A percentile compares a stretch with the other conserved stretches of the same genome.
Conservation (phyloP, 2,329 filamentous ascomycete genomes). For the Aspergillus fischeri region DNA sequence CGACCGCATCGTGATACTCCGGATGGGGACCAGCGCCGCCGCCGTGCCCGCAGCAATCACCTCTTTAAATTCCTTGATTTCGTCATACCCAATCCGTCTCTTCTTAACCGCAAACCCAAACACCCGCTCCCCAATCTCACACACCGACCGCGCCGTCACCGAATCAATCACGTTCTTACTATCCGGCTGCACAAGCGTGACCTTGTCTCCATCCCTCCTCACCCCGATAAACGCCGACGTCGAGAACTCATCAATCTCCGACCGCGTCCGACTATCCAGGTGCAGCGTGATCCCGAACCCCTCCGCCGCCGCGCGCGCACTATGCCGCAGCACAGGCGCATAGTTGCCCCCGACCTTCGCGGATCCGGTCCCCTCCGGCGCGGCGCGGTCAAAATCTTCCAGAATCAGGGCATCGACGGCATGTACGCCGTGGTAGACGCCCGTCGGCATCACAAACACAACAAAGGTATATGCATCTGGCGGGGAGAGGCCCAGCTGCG, state of each 20-base stretch:
- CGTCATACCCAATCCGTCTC: conserved; percentile 59
- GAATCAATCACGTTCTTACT: conserved; percentile 83
- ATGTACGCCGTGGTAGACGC: conserved; percentile 86
- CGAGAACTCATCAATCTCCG: conserved; percentile 91
- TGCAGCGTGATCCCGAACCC: conserved; percentile 95
- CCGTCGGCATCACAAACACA: conserved; percentile 86
- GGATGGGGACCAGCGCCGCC: conserved; percentile 85
- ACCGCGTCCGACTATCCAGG: conserved; percentile 77
- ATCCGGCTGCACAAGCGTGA: conserved; percentile 81
- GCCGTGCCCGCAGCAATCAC: conserved; percentile 91
- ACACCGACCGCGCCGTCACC: conserved; percentile 76
- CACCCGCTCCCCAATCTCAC: conserved; percentile 63
- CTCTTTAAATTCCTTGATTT: conserved; percentile 64
- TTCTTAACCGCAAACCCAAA: conserved; percentile 84
- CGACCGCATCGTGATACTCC: conserved; percentile 73
- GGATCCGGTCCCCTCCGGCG: conserved; percentile 83
- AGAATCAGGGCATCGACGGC: conserved; percentile 85
- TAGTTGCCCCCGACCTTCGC: conserved; percentile 98
- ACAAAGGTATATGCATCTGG: conserved; percentile 90
- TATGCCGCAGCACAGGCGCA: conserved; percentile 83
- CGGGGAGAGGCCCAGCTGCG: conserved; percentile 79
- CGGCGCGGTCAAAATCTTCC: conserved; percentile 88
- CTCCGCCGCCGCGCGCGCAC: conserved; percentile 70
- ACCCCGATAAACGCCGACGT: conserved; percentile 91
- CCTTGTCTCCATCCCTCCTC: conserved; percentile 53